These are phyloP conservation scores for Aegilops longissima DNA, from an alignment of 176 grass and related monocot genomes.

Conservation along the genomic window DNA sequence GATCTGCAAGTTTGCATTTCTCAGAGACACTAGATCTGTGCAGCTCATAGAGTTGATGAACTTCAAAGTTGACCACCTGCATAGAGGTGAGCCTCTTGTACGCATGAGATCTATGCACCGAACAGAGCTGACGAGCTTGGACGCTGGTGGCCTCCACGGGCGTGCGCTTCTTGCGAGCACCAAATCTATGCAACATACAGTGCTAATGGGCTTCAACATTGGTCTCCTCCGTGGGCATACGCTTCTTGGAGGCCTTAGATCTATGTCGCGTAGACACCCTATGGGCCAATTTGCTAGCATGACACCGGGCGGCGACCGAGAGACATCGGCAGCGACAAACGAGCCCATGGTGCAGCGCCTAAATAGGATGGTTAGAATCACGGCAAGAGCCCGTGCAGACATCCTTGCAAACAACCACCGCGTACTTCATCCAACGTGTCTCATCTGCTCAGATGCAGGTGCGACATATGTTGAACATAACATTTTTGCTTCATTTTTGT, in stretches of 20 bases:
- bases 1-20: background rate
- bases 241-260: background rate
- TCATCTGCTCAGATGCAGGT: too few species aligned
- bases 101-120: background rate
- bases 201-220: background rate
- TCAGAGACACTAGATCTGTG: fast-evolving
- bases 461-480: too few species aligned
- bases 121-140: background rate
- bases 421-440: too few species aligned
- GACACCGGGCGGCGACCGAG: too few species aligned
- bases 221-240: too few species aligned
- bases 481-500: background rate
- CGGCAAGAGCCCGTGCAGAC: too few species aligned
- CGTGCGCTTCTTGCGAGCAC: background rate
- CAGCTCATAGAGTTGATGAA: background rate
- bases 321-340: too few species aligned
- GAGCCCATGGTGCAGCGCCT: too few species aligned
- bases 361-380: too few species aligned
- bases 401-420: too few species aligned
- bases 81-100: background rate
- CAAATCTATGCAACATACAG: background rate
- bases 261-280: background rate
- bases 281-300: background rate
- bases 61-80: too few species aligned
- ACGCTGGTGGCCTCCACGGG: background rate